phyloP scores from a whole-genome alignment of 2,329 filamentous ascomycete genomes.

The Cytospora paraplurivora region DNA sequence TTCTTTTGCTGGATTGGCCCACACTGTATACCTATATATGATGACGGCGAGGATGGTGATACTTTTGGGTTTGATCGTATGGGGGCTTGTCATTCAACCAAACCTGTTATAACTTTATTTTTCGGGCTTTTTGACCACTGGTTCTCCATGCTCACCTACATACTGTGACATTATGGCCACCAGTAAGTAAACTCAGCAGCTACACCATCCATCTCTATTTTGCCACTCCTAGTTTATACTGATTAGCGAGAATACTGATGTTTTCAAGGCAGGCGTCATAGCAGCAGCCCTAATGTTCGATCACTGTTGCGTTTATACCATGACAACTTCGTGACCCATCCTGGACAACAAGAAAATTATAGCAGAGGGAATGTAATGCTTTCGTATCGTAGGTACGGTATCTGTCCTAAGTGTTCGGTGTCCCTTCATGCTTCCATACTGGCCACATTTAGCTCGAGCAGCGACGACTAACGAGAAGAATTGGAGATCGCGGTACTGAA shows the following conservation, averaged over 20 bases:
- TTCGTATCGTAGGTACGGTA: too few species aligned
- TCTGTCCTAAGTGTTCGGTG: too few species aligned
- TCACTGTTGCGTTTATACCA: too few species aligned
- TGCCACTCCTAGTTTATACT: neutral
- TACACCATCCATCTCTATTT: neutral
- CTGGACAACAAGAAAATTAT: too few species aligned
- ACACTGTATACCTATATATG: slow-evolving; percentile 1
- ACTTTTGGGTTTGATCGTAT: neutral
- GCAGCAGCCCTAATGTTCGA: too few species aligned
- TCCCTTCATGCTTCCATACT: too few species aligned
- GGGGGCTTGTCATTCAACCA: neutral
- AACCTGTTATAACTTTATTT: neutral
- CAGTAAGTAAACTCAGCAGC: neutral
- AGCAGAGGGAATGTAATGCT: too few species aligned
- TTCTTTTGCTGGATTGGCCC: slow-evolving; percentile 33
- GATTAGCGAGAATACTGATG: neutral
- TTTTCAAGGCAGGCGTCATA: neutral
- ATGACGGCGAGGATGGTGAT: neutral
- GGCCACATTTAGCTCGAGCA: too few species aligned
- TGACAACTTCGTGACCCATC: too few species aligned
- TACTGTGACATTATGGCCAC: neutral
- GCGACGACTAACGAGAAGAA: too few species aligned
- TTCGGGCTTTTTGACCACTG: neutral
- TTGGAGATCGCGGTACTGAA: too few species aligned
- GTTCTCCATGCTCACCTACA: neutral